Conservation (phyloP, 2,329 filamentous ascomycete genomes). For the Fusarium nodosum region DNA sequence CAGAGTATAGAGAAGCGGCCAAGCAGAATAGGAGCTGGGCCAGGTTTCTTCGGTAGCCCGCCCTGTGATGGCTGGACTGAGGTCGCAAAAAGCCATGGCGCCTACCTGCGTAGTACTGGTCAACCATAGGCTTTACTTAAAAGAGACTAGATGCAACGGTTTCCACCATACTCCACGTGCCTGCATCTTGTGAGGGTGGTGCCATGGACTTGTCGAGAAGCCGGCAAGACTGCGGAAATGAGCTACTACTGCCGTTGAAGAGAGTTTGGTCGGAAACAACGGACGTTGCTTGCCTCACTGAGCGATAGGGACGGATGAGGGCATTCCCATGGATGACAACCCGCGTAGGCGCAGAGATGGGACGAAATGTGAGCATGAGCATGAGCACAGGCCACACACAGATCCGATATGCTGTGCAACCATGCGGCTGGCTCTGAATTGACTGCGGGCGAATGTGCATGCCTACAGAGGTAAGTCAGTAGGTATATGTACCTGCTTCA, state of each 20-base stretch:
- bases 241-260: conserved; percentile 24
- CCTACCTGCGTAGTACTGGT: conserved; percentile 15
- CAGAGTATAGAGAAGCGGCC: conserved; percentile 8
- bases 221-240: conserved; percentile 26
- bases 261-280: conserved; percentile 18
- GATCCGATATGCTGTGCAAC: conserved; percentile 26
- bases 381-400: conserved; percentile 3
- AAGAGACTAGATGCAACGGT: conserved; percentile 44
- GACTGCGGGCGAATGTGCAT: conserved; percentile 21
- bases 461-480: neutral
- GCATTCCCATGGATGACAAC: conserved; percentile 4
- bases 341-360: conserved; percentile 10
- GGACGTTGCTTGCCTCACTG: conserved; percentile 1
- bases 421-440: conserved; percentile 30
- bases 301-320: conserved; percentile 6
- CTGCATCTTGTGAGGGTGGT: conserved; percentile 34
- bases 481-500: conserved; percentile 14
- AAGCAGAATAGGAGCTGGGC: conserved; percentile 38
- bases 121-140: conserved; percentile 43
- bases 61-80: conserved; percentile 10
- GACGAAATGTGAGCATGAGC: neutral
- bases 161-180: conserved; percentile 46
- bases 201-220: conserved; percentile 25
- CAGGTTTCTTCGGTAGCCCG: conserved; percentile 31
- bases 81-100: conserved; percentile 13